These are phyloP conservation scores for Eimeria tenella DNA, from an alignment of 169 alveolate species.

Conservation along the genomic window DNA sequence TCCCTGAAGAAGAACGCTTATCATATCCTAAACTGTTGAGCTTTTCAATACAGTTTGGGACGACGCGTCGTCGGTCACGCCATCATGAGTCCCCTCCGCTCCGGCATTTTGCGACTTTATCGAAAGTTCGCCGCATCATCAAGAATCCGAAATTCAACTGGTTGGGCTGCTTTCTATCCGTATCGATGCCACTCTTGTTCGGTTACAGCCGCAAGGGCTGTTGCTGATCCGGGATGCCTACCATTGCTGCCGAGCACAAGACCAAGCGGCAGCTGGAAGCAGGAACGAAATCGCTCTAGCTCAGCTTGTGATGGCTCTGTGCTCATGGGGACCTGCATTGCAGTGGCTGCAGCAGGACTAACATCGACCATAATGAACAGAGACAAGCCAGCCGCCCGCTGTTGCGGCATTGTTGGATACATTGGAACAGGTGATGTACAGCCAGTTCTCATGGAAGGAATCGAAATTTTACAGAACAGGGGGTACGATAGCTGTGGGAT, in stretches of 20 bases:
- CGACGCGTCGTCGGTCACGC: not conserved
- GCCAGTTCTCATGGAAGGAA: constrained; percentile 87
- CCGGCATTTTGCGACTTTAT: not conserved
- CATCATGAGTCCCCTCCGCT: not conserved
- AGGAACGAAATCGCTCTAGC: not conserved
- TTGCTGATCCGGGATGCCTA: not conserved
- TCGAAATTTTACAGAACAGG: constrained; percentile 89
- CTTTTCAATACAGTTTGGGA: not conserved
- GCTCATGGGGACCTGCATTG: not conserved
- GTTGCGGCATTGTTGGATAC: constrained; percentile 92
- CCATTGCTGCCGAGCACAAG: not conserved
- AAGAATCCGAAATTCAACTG: not conserved
- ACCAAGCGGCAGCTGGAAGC: not conserved
- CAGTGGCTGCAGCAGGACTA: constrained; percentile 1
- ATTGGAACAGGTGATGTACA: constrained; percentile 87
- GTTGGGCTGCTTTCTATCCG: not conserved
- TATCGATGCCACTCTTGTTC: not conserved
- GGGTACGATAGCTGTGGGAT: constrained; percentile 96
- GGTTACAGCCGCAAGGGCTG: not conserved
- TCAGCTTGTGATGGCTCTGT: not conserved
- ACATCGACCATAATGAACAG: not conserved
- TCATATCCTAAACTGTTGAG: not conserved
- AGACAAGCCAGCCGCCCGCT: constrained; percentile 64
- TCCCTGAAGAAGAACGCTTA: not conserved
- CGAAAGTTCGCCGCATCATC: constrained; percentile 1